Evolutionary conservation across 176 grass and related monocot genomes (phyloP), one percentile per base, ranked within the genome.

Genomic region (Tuctoria greenei): DNA sequence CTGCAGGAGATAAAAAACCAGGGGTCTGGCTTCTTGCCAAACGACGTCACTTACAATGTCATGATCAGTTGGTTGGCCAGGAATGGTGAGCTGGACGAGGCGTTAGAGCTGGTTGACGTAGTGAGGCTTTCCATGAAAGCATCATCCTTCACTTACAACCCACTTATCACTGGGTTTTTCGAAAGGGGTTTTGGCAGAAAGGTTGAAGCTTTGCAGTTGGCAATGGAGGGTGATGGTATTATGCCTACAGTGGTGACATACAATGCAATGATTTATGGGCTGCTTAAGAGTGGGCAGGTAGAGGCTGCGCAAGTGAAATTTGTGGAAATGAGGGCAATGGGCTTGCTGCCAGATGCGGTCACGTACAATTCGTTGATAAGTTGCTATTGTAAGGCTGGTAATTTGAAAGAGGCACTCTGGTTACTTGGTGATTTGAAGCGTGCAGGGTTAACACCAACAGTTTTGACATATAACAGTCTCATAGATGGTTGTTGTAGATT

Each of bases 391-490:
- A 82, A 86, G 67, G 37, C 38, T 17, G 82, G 78, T 20, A 75
- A 74, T 64, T 43, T 92, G 54, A 76, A 85, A 40, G 75, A 85
- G 72, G 84, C 84, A 65, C 82, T 90, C 70, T 61, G 47, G 65
- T 80, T 90, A 23, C 76, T 90, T 76, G 62, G 81, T 70, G 76
- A 85, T 87, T 76, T 96, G 63, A 83, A 42, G 78, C 4, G 15
- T 76, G 74, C 71, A 49, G 38, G 78, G 66, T 92, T 92, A 86
- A 35, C 11, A 51, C 81, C 87, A 25, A 72, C 38, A 81, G 27
- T 85, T 73, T 82, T 82, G 45, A 89, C 92, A 80, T 92, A 90
- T 68, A 92, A 90, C 71, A 90, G 79, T 81, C 74, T 90, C 66
- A 81, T 90, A 40, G 66, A 92, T 86, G 93, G 85, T 67, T 81